These are phyloP conservation scores for Nematocida ausubeli DNA, from an alignment of 371 early-diverging fungal species.

Conservation along the genomic window DNA sequence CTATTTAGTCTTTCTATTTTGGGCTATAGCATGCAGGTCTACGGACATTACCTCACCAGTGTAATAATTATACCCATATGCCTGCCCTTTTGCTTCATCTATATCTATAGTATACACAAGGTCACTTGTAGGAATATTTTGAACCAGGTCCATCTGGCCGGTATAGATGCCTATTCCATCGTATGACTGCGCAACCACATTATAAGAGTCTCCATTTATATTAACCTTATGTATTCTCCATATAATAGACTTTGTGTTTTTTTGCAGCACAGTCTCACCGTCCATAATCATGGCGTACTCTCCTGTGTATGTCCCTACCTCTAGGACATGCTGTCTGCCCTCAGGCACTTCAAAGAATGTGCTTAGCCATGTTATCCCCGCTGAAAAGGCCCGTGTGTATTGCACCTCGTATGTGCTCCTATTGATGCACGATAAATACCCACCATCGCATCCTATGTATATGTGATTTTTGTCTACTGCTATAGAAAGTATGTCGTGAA, in stretches of 20 bases:
- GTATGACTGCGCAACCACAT: constrained; percentile 46
- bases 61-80: constrained; percentile 33
- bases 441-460: constrained; percentile 45
- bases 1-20: no score
- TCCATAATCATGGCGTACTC: constrained; percentile 9
- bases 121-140: constrained; percentile 16
- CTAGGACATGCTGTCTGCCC: not conserved
- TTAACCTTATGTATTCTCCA: constrained; percentile 12
- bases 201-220: not conserved
- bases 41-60: not conserved
- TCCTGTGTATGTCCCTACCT: constrained; percentile 51
- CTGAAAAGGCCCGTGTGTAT: not conserved
- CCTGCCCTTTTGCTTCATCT: not conserved
- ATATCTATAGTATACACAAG: constrained; percentile 30
- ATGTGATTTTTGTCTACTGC: not conserved
- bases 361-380: constrained; percentile 32
- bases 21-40: no score
- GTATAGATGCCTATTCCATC: constrained; percentile 39
- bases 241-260: constrained; percentile 1
- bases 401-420: not conserved
- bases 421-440: constrained; percentile 7
- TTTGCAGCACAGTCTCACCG: not conserved
- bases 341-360: not conserved
- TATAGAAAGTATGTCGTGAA: constrained; percentile 25
- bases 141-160: not conserved